phyloP scores from a whole-genome alignment of 139 green algal genomes.

The Picochlorum sp. region DNA sequence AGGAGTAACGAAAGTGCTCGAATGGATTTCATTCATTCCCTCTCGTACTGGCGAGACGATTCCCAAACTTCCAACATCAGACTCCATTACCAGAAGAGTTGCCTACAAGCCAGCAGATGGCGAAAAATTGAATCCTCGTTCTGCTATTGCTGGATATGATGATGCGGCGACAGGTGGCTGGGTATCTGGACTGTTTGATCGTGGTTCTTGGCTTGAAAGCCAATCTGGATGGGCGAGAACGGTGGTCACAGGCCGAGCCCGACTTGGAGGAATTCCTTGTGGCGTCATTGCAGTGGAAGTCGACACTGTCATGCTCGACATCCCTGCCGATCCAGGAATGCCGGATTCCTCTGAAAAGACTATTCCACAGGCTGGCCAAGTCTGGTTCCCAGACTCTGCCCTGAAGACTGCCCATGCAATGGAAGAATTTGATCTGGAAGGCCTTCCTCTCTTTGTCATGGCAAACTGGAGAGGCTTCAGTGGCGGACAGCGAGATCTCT shows the following conservation, averaged over 20 bases:
- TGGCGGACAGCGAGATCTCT: constrained; percentile 93
- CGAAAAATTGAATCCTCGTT: constrained; percentile 75
- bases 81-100: constrained; percentile 56
- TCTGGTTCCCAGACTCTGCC: constrained; percentile 97
- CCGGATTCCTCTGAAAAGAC: constrained; percentile 19
- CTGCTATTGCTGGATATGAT: constrained; percentile 55
- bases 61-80: constrained; percentile 45
- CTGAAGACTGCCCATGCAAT: constrained; percentile 97
- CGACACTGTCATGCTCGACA: constrained; percentile 58
- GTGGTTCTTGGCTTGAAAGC: constrained; percentile 73
- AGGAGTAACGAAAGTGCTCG: constrained; percentile 39
- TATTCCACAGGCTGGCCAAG: constrained; percentile 61
- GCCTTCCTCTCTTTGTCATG: constrained; percentile 93
- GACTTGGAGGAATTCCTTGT: constrained; percentile 85
- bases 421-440: constrained; percentile 91
- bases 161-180: constrained; percentile 30
- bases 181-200: constrained; percentile 82
- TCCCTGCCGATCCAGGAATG: constrained; percentile 83
- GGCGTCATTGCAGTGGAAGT: constrained; percentile 93
- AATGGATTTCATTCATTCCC: constrained; percentile 70
- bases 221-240: constrained; percentile 84
- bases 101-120: constrained; percentile 45
- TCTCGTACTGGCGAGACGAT: constrained; percentile 41
- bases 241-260: constrained; percentile 84
- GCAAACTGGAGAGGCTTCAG: constrained; percentile 99